These are phyloP conservation scores for Penicillium paxilli DNA, from an alignment of 495 filamentous ascomycete genomes.

Conservation along the genomic window DNA sequence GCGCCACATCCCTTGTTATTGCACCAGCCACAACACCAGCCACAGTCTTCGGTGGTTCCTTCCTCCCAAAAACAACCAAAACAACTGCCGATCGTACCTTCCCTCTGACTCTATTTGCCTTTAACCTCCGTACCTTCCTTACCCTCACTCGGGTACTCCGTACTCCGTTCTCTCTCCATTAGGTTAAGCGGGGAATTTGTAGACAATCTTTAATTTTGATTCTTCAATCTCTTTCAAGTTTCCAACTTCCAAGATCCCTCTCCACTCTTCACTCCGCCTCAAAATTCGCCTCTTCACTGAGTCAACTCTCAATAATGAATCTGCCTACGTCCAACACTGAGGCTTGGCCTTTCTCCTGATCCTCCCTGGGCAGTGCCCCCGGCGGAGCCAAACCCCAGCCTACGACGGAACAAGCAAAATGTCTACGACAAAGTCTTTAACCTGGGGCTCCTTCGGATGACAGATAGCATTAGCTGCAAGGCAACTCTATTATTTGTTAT, in stretches of 20 bases:
- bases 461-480: background rate
- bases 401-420: background rate
- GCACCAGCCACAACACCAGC: background rate
- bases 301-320: background rate
- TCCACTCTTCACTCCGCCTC: too few relatives aligned
- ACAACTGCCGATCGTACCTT: background rate
- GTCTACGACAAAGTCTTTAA: background rate
- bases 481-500: constrained; percentile 5
- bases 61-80: too few relatives aligned
- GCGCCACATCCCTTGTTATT: background rate
- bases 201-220: background rate
- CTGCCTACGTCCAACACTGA: constrained; percentile 4
- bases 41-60: background rate
- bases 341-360: background rate
- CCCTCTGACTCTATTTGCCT: too few relatives aligned
- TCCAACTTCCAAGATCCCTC: too few relatives aligned
- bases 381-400: background rate
- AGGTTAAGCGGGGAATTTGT: too few relatives aligned
- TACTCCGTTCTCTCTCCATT: too few relatives aligned
- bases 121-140: too few relatives aligned
- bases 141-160: too few relatives aligned
- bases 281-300: background rate
- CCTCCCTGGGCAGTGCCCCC: background rate
- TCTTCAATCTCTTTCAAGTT: constrained; percentile 3
- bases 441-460: background rate